Evolutionary conservation across 495 filamentous ascomycete genomes (phyloP).

Genomic region (Talaromyces nanjingensis): DNA sequence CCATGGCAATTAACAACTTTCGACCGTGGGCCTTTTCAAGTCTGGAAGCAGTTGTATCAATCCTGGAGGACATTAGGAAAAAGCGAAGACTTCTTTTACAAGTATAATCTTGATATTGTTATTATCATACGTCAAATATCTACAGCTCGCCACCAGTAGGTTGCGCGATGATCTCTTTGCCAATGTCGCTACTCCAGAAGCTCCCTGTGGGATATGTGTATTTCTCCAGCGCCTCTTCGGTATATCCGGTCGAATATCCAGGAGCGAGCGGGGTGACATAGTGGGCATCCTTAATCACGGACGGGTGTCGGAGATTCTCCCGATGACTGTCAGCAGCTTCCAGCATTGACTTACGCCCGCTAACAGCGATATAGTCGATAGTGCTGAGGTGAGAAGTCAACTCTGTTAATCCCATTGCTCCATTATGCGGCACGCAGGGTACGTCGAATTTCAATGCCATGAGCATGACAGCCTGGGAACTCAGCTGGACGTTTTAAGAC

Average conservation of each 20-base stretch:
- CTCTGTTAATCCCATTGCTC: slow-evolving; percentile 71
- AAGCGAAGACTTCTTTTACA: slow-evolving; percentile 9
- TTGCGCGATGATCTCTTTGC: slow-evolving; percentile 6
- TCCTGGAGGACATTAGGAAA: slow-evolving; percentile 8
- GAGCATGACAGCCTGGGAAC: slow-evolving; percentile 50
- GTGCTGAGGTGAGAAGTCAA: slow-evolving; percentile 75
- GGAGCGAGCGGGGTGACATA: slow-evolving; percentile 65
- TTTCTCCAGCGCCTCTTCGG: slow-evolving; percentile 1
- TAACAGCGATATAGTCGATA: slow-evolving; percentile 72
- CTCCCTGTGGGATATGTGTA: slow-evolving; percentile 10
- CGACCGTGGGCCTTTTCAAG: slow-evolving; percentile 6
- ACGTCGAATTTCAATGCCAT: slow-evolving; percentile 67
- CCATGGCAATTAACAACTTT: slow-evolving; percentile 4
- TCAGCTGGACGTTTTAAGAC: not conserved
- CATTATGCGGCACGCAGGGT: slow-evolving; percentile 73
- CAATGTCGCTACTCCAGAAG: slow-evolving; percentile 11
- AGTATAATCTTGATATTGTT: not conserved
- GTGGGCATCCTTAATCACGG: slow-evolving; percentile 62
- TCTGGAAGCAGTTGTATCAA: slow-evolving; percentile 4
- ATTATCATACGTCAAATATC: not conserved
- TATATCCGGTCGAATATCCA: slow-evolving; percentile 42
- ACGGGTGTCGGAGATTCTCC: slow-evolving; percentile 69
- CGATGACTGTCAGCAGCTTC: slow-evolving; percentile 77
- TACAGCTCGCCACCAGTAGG: slow-evolving; percentile 10
- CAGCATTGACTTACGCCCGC: slow-evolving; percentile 59